Conservation (phyloP, 495 filamentous ascomycete genomes). For the Sabuloglossum arenarium region DNA sequence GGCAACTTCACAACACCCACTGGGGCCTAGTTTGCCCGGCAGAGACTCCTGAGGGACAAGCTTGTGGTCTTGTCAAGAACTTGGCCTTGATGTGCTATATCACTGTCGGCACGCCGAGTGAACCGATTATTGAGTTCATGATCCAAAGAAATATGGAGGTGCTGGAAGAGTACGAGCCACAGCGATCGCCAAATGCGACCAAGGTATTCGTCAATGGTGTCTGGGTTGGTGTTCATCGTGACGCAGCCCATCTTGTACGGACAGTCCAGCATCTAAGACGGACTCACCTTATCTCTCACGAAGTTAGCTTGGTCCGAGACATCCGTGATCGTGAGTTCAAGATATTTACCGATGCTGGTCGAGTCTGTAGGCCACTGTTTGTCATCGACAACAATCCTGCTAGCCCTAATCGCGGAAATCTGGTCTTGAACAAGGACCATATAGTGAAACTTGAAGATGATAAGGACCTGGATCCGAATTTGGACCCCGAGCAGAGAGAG, state of each 20-base stretch:
- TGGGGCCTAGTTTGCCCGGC: conserved; percentile 97
- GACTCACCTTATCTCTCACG: conserved; percentile 55
- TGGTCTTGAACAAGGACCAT: conserved; percentile 70
- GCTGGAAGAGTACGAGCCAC: conserved; percentile 86
- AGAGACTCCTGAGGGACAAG: conserved; percentile 95
- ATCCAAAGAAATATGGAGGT: conserved; percentile 84
- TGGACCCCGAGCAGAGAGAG: conserved; percentile 33
- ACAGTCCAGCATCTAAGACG: conserved; percentile 60
- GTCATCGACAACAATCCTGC: conserved; percentile 61
- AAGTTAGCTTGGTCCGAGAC: conserved; percentile 84
- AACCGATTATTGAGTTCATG: conserved; percentile 90
- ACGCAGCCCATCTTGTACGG: conserved; percentile 58
- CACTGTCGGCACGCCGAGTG: conserved; percentile 73
- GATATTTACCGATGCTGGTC: conserved; percentile 91
- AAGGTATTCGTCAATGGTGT: conserved; percentile 97
- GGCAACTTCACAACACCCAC: conserved; percentile 95
- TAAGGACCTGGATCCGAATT: conserved; percentile 31
- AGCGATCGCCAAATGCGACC: conserved; percentile 73
- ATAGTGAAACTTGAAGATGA: conserved; percentile 47
- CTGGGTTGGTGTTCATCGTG: conserved; percentile 82
- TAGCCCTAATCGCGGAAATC: conserved; percentile 47
- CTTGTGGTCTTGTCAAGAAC: conserved; percentile 97
- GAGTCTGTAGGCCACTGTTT: conserved; percentile 82
- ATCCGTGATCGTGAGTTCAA: conserved; percentile 96
- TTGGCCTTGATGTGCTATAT: conserved; percentile 95